Percentiles rank a stretch among this genome's conserved stretches.
Evolutionary conservation across 148 eudicot species (phyloP).

Genomic region (Chenopodium suecicum): DNA sequence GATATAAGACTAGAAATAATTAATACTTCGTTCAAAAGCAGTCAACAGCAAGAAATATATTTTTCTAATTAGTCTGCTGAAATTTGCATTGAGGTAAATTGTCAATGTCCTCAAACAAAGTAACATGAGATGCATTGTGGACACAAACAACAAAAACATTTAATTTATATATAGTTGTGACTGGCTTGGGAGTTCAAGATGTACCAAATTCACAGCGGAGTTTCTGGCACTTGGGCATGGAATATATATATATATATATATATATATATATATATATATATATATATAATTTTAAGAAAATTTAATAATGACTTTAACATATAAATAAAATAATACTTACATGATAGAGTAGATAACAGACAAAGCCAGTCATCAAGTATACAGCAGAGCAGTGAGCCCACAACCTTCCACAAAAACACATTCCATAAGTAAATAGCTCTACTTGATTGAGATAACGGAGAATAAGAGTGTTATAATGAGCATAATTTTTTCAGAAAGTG

Average conservation of each 20-base stretch:
- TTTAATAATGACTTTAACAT: background rate
- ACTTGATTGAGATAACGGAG: background rate
- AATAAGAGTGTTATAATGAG: background rate
- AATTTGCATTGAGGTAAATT: background rate
- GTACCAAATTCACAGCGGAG: background rate
- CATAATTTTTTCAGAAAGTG: background rate
- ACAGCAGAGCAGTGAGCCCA: conserved; percentile 65
- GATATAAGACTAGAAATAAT: background rate
- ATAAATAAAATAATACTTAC: conserved; percentile 29
- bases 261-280: too few relatives aligned
- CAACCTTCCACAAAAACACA: conserved; percentile 49
- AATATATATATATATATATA: background rate
- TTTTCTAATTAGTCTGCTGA: background rate
- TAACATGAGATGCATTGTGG: background rate
- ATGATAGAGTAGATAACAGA: conserved; percentile 58
- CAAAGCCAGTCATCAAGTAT: conserved; percentile 50
- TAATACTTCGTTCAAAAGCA: background rate
- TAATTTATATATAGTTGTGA: background rate
- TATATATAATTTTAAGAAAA: too few relatives aligned
- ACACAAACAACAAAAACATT: background rate
- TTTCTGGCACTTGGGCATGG: background rate
- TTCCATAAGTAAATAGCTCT: background rate
- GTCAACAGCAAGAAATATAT: background rate
- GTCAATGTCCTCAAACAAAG: background rate
- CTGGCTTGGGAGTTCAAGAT: background rate